Conservation (phyloP, 495 filamentous ascomycete species). For the Aspergillus mulundensis region DNA sequence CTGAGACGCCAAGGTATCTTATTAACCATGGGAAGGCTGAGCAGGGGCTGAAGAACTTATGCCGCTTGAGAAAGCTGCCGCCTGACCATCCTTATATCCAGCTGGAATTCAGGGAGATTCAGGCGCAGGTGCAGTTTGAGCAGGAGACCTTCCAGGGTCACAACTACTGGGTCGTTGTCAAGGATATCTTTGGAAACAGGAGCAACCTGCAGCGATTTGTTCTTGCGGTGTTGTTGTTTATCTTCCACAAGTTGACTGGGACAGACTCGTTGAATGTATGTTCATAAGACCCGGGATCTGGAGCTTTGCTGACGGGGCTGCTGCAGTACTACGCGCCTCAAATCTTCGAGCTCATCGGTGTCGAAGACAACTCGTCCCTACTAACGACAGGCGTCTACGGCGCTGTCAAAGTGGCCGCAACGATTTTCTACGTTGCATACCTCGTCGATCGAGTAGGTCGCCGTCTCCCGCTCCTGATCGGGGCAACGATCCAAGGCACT, state of each 20-base stretch:
- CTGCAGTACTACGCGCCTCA: constrained; percentile 37
- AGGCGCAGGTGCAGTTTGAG: constrained; percentile 24
- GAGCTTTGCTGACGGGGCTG: constrained; percentile 3
- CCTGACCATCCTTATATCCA: constrained; percentile 55
- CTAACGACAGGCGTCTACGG: constrained; percentile 44
- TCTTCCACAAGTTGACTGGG: constrained; percentile 42
- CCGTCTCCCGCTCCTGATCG: constrained; percentile 52
- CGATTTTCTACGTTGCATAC: constrained; percentile 53
- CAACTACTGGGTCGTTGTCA: constrained; percentile 24
- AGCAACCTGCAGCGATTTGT: constrained; percentile 30
- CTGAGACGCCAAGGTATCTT: constrained; percentile 50
- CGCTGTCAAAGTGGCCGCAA: constrained; percentile 44
- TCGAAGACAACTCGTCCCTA: constrained; percentile 27
- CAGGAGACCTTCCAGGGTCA: constrained; percentile 24
- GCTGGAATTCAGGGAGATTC: constrained; percentile 28
- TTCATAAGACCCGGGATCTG: too few species aligned
- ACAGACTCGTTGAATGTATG: constrained; percentile 33
- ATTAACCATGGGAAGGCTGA: constrained; percentile 45
- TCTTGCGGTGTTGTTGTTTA: constrained; percentile 30
- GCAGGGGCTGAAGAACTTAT: constrained; percentile 50
- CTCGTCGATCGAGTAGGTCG: constrained; percentile 52
- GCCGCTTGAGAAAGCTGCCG: constrained; percentile 55
- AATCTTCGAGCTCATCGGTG: constrained; percentile 40
- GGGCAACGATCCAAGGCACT: constrained; percentile 58
- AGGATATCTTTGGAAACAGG: constrained; percentile 22